Evolutionary conservation across 192 early-diverging fungal genomes (phyloP), one percentile per base, ranked within the genome.

Genomic region (Chytriomyces sp.): DNA sequence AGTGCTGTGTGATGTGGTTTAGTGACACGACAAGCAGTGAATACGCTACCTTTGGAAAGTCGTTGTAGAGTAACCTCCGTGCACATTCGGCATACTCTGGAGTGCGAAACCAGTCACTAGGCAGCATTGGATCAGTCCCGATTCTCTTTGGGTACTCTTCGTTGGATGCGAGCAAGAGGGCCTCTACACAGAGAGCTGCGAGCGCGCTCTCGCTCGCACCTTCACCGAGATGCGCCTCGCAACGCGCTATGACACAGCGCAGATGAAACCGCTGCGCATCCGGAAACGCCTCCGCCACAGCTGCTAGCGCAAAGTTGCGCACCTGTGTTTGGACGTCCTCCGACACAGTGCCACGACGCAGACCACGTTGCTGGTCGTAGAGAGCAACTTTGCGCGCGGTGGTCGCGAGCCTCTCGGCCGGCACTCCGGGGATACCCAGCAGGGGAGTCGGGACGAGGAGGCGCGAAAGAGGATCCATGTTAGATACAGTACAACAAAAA

Each of bases 51-150:
- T 39, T 68, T 25, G 52, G 49, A 33, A 55, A 68, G 26, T 70
- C 55, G 56, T 70, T 70, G 68, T 70, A 70, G 12, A 70, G 56
- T 8, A 58, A 26, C 10, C 14, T 12, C 34, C 36, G 36, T 10
- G 39, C 68, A 31, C 30, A 39, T 19, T 12, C 30, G 10, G 10
- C 19, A 39, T 70, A 70, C 22, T 59, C 57, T 10, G 7, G 5
- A 14, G 26, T 37, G 2, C 39, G 68, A 59, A 70, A 70, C 5
- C 30, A 38, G 3, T 70, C 68, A 39, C 30, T 10, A 19, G 10
- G 4, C 19, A 28, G 17, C 33, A 32, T 10, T 8, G 52, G 25
- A 54, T 37, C 65, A 33, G 10, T 30, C 10, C 25, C n/a, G 5
- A 64, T 41, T 28, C 62, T 37, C 44, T 64, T 64, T 44, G 62